These are phyloP conservation scores for Claviceps fusiformis DNA, from an alignment of 2,329 filamentous ascomycete species.

Conservation along the genomic window DNA sequence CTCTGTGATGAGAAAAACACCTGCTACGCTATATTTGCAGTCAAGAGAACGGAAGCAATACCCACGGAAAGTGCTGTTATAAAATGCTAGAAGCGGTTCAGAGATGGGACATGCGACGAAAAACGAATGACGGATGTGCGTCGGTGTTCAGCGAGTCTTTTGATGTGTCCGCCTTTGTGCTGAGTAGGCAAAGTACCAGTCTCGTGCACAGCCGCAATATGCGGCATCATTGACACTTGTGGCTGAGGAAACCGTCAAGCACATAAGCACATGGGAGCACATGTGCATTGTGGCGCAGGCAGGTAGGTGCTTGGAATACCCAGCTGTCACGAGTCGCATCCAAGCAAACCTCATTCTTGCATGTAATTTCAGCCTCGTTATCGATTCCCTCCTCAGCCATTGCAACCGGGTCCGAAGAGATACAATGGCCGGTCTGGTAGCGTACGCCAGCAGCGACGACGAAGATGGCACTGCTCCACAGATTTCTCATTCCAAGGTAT, in stretches of 20 bases:
- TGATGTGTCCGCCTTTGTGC: neutral
- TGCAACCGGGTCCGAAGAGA: neutral
- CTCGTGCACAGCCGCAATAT: neutral
- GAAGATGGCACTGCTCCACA: conserved; percentile 22
- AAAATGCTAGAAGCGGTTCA: neutral
- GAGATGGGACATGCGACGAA: neutral
- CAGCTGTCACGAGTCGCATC: neutral
- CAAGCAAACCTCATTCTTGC: neutral
- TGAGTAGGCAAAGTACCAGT: neutral
- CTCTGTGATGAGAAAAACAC: neutral
- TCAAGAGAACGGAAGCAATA: neutral
- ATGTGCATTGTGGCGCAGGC: conserved; percentile 2
- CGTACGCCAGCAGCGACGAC: conserved; percentile 39
- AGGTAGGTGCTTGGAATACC: neutral
- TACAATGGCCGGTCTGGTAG: conserved; percentile 31
- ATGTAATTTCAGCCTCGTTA: neutral
- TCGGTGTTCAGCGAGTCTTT: too few species aligned
- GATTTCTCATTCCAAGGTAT: neutral
- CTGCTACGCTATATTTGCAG: neutral
- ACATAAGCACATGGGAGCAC: neutral
- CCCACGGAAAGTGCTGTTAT: neutral
- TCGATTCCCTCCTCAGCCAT: neutral
- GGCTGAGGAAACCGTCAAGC: neutral
- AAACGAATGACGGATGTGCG: neutral
- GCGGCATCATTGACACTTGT: neutral